phyloP scores from a whole-genome alignment of 208 protist species.

The Trichomonas tenax region DNA sequence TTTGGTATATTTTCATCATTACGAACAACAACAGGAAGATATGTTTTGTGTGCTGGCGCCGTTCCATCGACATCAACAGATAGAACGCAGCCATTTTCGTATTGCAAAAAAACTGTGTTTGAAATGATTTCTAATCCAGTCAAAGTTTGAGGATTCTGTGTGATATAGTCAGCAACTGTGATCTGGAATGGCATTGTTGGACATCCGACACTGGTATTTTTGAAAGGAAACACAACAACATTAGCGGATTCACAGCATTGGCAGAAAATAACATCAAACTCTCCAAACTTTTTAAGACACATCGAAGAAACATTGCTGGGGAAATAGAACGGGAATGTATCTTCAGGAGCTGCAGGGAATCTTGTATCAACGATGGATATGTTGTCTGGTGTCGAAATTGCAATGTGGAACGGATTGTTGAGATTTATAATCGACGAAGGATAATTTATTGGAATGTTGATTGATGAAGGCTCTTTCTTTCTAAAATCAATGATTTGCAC shows the following conservation, averaged over 20 bases:
- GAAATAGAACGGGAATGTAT: not conserved
- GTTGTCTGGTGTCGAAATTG: not conserved
- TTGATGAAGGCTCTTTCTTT: not conserved
- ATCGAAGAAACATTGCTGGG: not conserved
- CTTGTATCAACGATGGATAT: not conserved
- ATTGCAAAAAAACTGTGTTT: not conserved
- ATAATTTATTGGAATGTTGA: not conserved
- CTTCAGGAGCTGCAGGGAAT: not conserved
- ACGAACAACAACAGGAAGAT: not conserved
- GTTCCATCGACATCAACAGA: not conserved
- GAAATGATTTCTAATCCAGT: not conserved
- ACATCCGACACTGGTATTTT: not conserved
- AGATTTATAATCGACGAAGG: not conserved
- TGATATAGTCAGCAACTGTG: not conserved
- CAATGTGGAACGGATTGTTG: not conserved
- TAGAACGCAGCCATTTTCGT: not conserved
- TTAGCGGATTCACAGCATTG: not conserved
- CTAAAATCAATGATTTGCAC: not conserved
- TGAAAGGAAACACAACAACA: not conserved
- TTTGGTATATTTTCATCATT: not conserved
- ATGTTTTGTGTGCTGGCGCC: not conserved
- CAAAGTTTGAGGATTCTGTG: not conserved
- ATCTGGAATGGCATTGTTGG: not conserved
- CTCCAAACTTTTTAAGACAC: not conserved
- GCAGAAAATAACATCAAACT: not conserved